Base-by-base conservation (phyloP, 495 filamentous ascomycete species). In the Podospora bellae-mahoneyi region DNA sequence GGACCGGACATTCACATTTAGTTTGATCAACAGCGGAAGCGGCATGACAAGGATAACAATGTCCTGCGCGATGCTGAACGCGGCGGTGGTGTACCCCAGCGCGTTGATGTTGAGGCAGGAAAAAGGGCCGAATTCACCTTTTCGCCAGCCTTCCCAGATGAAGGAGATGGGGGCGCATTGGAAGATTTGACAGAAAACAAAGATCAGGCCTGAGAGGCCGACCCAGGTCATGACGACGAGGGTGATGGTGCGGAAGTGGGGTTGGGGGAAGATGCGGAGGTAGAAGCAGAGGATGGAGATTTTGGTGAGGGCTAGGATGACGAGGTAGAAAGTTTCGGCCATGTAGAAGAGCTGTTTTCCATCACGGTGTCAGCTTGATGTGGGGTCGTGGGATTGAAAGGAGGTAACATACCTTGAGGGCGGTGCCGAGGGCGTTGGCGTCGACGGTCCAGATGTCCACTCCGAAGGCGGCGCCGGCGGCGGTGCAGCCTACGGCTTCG, bases 231-330 rank as follows among this genome's bases (percentile, higher is more conserved):
- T 80, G 62, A 78, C 66, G 7, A 67, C 62, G 59, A 73, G 79
- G 4, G 76, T 73, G 28, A 72, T 69, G 34, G 76, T 71, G 34
- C 79, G 81, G 57, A 85, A 81, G 1, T 68, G 74, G 2, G 66
- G 59, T 30, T 80, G 76, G 53, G 80, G 79, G 64, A 85, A 85
- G 59, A 85, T 79, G 44, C 82, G 82, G 27, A 85, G 76, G 73
- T 85, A 85, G 72, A 85, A 84, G 69, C 77, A 78, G 9, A 85
- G 79, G 44, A 85, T 81, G 54, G 81, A 82, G 39, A 84, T 66
- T 67, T 86, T 85, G 48, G 80, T 81, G 19, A 83, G 69, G 18
- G 77, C 73, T 27, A 86, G 75, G 58, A 76, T 71, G 34, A 77
- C 69, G 20, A 81, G 70, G 66, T 82, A 81, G 56, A 82, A 48